Conservation (phyloP, 2,329 filamentous ascomycete genomes). For the Venturia effusa region DNA sequence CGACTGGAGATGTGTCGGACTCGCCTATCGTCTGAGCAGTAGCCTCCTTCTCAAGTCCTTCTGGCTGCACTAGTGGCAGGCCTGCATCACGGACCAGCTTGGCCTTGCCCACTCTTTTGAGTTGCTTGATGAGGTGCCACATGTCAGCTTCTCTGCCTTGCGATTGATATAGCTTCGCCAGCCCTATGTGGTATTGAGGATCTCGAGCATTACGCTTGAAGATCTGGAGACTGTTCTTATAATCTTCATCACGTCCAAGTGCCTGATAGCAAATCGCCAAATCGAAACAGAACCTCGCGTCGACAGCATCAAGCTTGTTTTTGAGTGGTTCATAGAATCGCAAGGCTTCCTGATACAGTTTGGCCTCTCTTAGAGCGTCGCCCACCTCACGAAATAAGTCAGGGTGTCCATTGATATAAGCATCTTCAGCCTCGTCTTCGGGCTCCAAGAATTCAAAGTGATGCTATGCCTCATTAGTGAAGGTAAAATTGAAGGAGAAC, state of each 20-base stretch:
- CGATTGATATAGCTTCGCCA: conserved; percentile 11
- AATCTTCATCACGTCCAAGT: conserved; percentile 37
- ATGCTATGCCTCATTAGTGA: conserved; percentile 30
- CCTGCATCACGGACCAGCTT: conserved; percentile 8
- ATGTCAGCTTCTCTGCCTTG: conserved; percentile 9
- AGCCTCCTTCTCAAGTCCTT: background rate
- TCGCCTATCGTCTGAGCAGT: background rate
- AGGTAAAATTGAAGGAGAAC: background rate
- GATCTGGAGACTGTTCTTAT: conserved; percentile 4
- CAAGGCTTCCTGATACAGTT: conserved; percentile 43
- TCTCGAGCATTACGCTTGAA: conserved; percentile 5
- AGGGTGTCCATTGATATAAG: conserved; percentile 52
- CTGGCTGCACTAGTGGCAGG: background rate
- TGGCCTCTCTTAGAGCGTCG: conserved; percentile 43
- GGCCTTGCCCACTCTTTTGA: conserved; percentile 7
- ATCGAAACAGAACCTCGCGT: conserved; percentile 39
- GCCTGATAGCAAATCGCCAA: conserved; percentile 60
- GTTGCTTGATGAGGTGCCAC: conserved; percentile 8
- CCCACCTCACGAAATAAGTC: conserved; percentile 70
- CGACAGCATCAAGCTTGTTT: conserved; percentile 32
- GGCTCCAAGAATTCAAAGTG: conserved; percentile 56
- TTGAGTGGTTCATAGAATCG: conserved; percentile 45
- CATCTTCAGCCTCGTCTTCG: conserved; percentile 40
- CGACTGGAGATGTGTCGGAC: background rate
- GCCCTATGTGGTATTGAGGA: conserved; percentile 6